phyloP scores from a whole-genome alignment of 192 early-diverging fungal species.

The Coemansia sp. region DNA sequence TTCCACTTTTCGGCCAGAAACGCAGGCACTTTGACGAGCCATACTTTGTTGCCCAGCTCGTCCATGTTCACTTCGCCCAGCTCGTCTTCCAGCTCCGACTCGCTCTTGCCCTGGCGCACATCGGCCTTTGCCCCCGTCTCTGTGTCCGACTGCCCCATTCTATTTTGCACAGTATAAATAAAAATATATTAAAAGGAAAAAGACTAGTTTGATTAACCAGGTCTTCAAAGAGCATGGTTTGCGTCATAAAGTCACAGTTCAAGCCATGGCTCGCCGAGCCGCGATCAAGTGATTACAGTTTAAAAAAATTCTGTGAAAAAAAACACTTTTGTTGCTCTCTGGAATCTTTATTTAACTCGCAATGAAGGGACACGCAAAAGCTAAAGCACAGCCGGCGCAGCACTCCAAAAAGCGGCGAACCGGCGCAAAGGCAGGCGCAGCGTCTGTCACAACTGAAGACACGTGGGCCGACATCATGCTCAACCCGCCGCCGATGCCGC shows the following conservation, averaged over 20 bases:
- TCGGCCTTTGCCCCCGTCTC: not conserved
- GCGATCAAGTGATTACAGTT: too few species aligned
- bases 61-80: constrained; percentile 69
- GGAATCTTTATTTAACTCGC: not conserved
- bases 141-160: not conserved
- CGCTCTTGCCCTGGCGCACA: not conserved
- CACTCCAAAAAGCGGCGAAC: not conserved
- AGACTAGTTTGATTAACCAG: too few species aligned
- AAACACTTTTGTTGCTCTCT: not conserved
- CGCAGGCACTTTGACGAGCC: constrained; percentile 92
- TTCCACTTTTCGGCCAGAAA: constrained; percentile 88
- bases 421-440: not conserved
- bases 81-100: constrained; percentile 56
- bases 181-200: not conserved
- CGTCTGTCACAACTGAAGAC: constrained; percentile 7
- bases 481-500: constrained; percentile 50
- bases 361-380: not conserved
- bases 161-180: not conserved
- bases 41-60: constrained; percentile 70
- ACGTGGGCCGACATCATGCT: constrained; percentile 30
- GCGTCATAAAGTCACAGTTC: too few species aligned
- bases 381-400: not conserved
- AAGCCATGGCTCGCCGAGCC: too few species aligned
- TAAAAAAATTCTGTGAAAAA: too few species aligned
- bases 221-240: too few species aligned